Evolutionary conservation across 148 eudicot species (phyloP), one percentile per base, ranked within the genome.

Genomic region (Silene conica): DNA sequence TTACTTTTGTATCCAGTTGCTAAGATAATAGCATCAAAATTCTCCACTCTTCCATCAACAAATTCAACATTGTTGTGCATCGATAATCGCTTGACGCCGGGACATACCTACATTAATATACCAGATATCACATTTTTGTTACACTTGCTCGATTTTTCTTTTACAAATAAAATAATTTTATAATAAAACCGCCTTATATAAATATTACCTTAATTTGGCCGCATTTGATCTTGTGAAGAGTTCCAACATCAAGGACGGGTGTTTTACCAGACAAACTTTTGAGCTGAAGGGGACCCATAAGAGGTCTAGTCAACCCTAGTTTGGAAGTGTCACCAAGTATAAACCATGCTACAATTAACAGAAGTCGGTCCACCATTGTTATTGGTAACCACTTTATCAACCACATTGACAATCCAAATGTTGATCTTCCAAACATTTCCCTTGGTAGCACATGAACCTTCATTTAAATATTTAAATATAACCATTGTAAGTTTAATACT

Each of bases 1-100:
- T 89, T 91, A 83, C 93, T 91, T 85, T 86, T 87, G 84, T 91
- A 91, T 15, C 97, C 97, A 56, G 97, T 91, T 76, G 97, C 97
- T 73, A 91, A 79, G 64, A 91, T 83, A 57, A 91, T 86, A 76
- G 90, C 91, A 83, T 91, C 97, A 78, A 86, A 89, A 34, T 82
- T 72, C 65, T 91, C 93, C 61, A 34, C 75, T 80, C 63, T 80
- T 73, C 93, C 97, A 79, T 85, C 74, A 15, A 82, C 62, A 82
- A 91, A 91, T 74, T 91, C 93, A 45, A 82, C 96, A 11, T 77
- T 75, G 11, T 83, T 79, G 70, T 74, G 74, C 73, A 48, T 83
- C 59, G 22, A 22, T 52, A 91, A 67, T 23, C 85, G 63, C 59
- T 72, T 60, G 3, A 89, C 82, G 12, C 86, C 78, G 0, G 91